Base-by-base conservation (phyloP, 1,139 yeast species). In the Protomyces inundatus region DNA sequence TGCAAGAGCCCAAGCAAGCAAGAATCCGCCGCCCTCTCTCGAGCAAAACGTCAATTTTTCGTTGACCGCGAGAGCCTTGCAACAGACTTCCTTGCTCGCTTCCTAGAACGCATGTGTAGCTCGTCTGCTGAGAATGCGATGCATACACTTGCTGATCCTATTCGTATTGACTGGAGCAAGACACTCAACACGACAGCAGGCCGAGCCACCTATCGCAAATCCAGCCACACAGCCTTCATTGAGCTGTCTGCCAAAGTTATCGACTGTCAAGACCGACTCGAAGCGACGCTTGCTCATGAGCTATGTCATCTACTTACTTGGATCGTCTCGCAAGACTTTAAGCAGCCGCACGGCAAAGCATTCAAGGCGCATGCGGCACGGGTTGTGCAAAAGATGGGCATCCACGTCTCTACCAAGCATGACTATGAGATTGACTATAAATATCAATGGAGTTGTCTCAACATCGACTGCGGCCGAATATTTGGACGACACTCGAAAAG, bases 401-500 rank as follows among this genome's bases (percentile, higher is more conserved):
- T 64, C 39, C 39, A 55, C 30, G 61, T 64, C 12, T 46, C 55
- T 12, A 54, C 64, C 9, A 64, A 57, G 34, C 66, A 64, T 40
- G 51, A 55, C 45, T 64, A 60, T 37, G 65, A 60, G 16, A 64
- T 64, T 45, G 54, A 55, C 35, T 60, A 60, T 46, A 64, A 64
- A 42, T 64, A 54, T 39, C 64, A 56, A 32, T 64, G 66, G 66
- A 50, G 32, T 14, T 64, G 66, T 45, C 37, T 45, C 32, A 48
- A 55, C 14, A n/a, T 33, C 7, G 52, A 14, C 6, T 64, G 66
- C 32, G 60, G 16, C 35, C 48, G 45, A 9, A 32, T 51, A 2
- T 64, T 63, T 45, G 61, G 64, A 14, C 59, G 66, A n/a, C 66
- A 64, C 35, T 60, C 64, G n/a, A 64, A 64, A 32, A 54, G 61